Conservation (phyloP, 257 asterid species). For the Dorcoceras hygrometricum region DNA sequence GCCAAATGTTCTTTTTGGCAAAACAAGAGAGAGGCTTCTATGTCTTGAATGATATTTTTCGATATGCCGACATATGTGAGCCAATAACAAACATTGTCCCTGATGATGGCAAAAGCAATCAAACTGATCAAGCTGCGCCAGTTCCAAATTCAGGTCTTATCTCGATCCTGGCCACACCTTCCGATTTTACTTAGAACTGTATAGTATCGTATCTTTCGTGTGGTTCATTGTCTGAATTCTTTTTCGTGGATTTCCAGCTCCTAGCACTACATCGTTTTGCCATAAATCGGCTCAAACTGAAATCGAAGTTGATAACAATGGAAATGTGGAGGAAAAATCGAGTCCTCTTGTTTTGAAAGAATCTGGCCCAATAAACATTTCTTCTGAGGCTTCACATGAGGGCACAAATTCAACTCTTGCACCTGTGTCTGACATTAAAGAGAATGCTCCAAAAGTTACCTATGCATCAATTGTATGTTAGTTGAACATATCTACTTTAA, state of each 20-base stretch:
- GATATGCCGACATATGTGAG: constrained; percentile 23
- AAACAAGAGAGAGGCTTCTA: constrained; percentile 46
- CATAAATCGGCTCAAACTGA: constrained; percentile 13
- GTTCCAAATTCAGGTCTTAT: constrained; percentile 24
- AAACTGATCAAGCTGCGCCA: constrained; percentile 7
- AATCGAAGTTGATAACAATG: constrained; percentile 19
- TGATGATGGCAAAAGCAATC: constrained; percentile 10
- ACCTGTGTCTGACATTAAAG: constrained; percentile 1
- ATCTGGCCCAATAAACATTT: constrained; percentile 16
- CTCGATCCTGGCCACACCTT: background rate
- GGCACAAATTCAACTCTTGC: background rate
- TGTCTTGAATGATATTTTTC: constrained; percentile 60
- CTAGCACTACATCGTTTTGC: background rate
- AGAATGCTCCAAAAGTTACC: constrained; percentile 29
- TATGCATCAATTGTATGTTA: constrained; percentile 62
- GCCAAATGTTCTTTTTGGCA: constrained; percentile 65
- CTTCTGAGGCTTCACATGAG: constrained; percentile 17
- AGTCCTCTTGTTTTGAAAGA: constrained; percentile 2
- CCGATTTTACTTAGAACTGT: background rate
- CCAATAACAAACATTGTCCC: background rate
- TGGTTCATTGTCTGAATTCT: background rate
- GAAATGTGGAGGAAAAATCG: constrained; percentile 11
- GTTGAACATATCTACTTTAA: background rate
- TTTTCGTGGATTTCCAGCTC: constrained; percentile 13
- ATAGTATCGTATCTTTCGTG: background rate